Evolutionary conservation across 306 rosid genomes (phyloP), one percentile per base, ranked within the genome.

Genomic region (Quercus wislizeni): DNA sequence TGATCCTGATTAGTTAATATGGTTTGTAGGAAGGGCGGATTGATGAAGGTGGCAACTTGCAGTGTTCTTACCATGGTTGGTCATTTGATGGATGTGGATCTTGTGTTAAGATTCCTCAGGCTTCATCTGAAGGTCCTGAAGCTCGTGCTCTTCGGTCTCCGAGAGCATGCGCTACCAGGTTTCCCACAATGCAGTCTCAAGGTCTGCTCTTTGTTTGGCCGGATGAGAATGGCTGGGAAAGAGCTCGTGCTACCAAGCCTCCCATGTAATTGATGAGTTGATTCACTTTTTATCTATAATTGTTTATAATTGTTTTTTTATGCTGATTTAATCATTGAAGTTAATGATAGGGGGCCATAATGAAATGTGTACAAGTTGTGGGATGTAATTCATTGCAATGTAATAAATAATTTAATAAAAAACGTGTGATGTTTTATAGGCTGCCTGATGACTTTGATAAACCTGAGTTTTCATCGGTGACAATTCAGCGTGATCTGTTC

Each of bases 121-220:
- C 99, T 65, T 86, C 92, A 51, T 25, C 92, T 11, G 91, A 90
- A 87, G 99, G 99, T 6, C 97, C 98, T 0, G 99, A 95, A 77
- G 88, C 99, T 74, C 91, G 99, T 52, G 99, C 99, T 43, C 3
- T 90, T 73, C 30, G 54, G 54, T 92, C 98, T 62, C 91, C 96
- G 9, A 90, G 90, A 90, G 97, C 99, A 15, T 91, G 98, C 76
- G 98, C 81, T 3, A 91, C 88, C 1, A 89, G 90, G 86, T 89
- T 92, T 80, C 99, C 98, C 38, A 90, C 95, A 12, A 51, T 85
- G 85, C 96, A 87, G 72, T 95, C 99, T 82, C 99, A 95, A 86
- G 99, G 99, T 49, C 80, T 95, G 78, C 97, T 95, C 83, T 95
- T 92, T 76, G 99, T 95, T 75, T 95, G 99, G 99, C 99, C 99